Evolutionary conservation across 192 early-diverging fungal genomes (phyloP), one percentile per base, ranked within the genome.

Genomic region (Linnemannia exigua): DNA sequence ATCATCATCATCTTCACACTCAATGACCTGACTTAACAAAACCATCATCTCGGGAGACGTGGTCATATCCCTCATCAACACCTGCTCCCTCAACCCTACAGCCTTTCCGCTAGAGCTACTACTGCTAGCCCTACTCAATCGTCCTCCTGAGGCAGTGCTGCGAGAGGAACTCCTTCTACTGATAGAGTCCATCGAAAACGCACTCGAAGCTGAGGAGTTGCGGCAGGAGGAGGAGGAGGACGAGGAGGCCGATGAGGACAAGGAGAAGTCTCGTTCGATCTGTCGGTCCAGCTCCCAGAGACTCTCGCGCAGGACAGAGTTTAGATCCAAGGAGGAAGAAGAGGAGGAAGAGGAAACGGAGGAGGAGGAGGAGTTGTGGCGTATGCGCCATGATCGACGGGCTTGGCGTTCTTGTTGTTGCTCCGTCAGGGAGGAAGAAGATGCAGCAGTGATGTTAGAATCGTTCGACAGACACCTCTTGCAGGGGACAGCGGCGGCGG

Each of bases 261-360:
- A 41, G 19, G 67, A 70, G n/a, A 11, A 31, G 7, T 15, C 7
- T 77, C 74, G 5, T 85, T 77, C 1, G 41, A 86, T 79, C 33
- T 74, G 51, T 9, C 70, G 77, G 46, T 86, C 79, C 16, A 86
- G 31, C 48, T 86, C 75, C 36, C 72, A 37, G 16, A 86, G 79
- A 51, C 78, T 80, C 35, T 86, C 76, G 15, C 67, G 54, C 14
- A 86, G 51, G 22, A 80, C 70, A 48, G 33, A 73, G 5, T 66
- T 78, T 12, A 85, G 69, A 36, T 75, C 68, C 4, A 58, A 61
- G 3, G 41, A 3, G 41, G 41, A 44, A 44, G 41, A 44, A 44
- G 5, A 3, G 9, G 41, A 44, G 9, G 41, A 44, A 9, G 41
- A 44, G 9, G 41, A 6, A 44, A 9, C 3, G 41, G 41, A 6